Evolutionary conservation across 176 grass and related monocot genomes (phyloP), one percentile per base, ranked within the genome.

Genomic region (Oryza glaberrima): DNA sequence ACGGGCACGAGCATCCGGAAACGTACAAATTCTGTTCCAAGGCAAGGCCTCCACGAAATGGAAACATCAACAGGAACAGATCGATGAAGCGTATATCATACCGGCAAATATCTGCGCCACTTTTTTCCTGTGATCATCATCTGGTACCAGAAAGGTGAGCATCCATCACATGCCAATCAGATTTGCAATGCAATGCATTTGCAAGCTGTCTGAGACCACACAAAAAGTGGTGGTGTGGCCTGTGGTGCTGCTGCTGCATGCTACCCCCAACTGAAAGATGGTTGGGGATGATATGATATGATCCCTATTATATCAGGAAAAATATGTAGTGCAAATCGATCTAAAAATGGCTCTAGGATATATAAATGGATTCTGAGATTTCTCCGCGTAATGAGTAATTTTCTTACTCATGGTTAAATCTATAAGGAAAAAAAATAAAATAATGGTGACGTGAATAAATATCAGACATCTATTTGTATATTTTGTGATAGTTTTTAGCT

Each of bases 71-170:
- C 48, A 54, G 16, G 48, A 67, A 54, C 28, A 16, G 8, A 58
- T 58, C 54, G 19, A 63, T 23, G n/a, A 23, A 63, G 58, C n/a
- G 7, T 41, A 23, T 63, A 58, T 58, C 6, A 20, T 11, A 52
- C 28, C 41, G 7, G 34, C 32, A 46, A 23, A 44, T 14, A 61
- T 48, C 58, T 8, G 17, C 0, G 20, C 40, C 3, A 60, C 76
- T 73, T 88, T 73, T 88, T 74, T 74, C 61, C 60, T 3, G 14
- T 9, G 68, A 14, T 32, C 30, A 76, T 89, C 64, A 81, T 80
- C 61, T 43, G 71, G 77, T 44, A 65, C 82, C 83, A 85, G 82
- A 89, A 89, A 85, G 82, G 6, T 8, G 61, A 9, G 43, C 40
- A 41, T 41, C 25, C 15, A 70, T 85, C 88, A 65, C 77, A 81